These are phyloP conservation scores for Vigna radiata DNA, from an alignment of 306 rosid species.

Conservation along the genomic window DNA sequence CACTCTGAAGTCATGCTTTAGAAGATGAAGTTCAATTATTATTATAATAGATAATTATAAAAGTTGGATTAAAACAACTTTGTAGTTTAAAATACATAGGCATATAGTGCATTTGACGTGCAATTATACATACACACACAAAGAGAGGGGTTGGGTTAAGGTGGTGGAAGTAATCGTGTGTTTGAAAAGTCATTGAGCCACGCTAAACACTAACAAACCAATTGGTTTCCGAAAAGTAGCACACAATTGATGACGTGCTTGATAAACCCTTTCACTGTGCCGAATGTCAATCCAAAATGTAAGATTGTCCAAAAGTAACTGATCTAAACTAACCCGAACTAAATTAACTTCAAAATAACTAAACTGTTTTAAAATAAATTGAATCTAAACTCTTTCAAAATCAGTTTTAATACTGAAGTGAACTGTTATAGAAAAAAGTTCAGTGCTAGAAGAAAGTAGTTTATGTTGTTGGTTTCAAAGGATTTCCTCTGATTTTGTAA, in stretches of 20 bases:
- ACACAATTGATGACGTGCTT: not conserved
- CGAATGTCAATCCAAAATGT: not conserved
- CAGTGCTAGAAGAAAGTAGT: too few relatives aligned
- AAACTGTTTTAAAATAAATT: too few relatives aligned
- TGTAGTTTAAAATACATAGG: not conserved
- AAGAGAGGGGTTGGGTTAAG: not conserved
- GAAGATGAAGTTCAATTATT: not conserved
- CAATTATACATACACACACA: not conserved
- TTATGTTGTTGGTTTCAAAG: too few relatives aligned
- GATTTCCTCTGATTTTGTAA: too few relatives aligned
- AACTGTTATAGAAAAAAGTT: too few relatives aligned
- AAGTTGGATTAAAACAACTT: not conserved
- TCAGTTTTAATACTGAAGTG: too few relatives aligned
- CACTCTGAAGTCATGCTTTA: not conserved
- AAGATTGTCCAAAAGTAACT: too few relatives aligned
- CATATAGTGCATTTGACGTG: not conserved
- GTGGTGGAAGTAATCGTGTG: not conserved
- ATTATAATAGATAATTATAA: not conserved
- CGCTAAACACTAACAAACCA: not conserved
- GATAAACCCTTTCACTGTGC: not conserved
- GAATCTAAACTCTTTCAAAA: too few relatives aligned
- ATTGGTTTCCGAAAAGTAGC: not conserved
- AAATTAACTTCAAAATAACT: too few relatives aligned
- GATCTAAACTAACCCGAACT: too few relatives aligned
- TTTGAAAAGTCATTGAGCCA: not conserved